phyloP scores from a whole-genome alignment of 352 stramenopile species.

The Thalassiosira ordinaria region DNA sequence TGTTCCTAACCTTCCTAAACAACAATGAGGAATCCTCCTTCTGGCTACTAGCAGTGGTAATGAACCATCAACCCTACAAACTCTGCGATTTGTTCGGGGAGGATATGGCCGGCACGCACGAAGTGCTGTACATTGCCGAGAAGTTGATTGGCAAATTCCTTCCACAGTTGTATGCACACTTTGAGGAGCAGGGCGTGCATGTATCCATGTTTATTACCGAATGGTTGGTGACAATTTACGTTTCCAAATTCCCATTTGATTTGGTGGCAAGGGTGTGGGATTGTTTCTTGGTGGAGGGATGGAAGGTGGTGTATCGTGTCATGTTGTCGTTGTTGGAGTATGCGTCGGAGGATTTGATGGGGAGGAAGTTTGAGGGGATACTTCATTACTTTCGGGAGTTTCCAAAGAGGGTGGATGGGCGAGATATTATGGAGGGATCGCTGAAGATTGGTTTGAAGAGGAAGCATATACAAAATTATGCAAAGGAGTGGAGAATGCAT shows the following conservation, averaged over 20 bases:
- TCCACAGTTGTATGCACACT: constrained; percentile 71
- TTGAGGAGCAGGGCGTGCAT: constrained; percentile 83
- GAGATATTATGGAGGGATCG: constrained; percentile 69
- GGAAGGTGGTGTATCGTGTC: constrained; percentile 96
- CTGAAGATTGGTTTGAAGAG: constrained; percentile 79
- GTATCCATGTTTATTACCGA: constrained; percentile 95
- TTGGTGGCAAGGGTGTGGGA: constrained; percentile 97
- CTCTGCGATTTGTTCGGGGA: constrained; percentile 81
- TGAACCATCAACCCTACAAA: constrained; percentile 80
- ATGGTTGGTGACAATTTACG: constrained; percentile 96
- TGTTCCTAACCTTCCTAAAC: constrained; percentile 95
- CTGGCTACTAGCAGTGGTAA: constrained; percentile 84
- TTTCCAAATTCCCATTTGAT: constrained; percentile 96
- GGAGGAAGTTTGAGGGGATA: constrained; percentile 83
- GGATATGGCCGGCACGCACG: constrained; percentile 81
- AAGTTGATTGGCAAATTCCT: constrained; percentile 80
- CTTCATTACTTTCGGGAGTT: constrained; percentile 83
- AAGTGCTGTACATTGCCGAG: constrained; percentile 84
- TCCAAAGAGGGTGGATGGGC: constrained; percentile 65
- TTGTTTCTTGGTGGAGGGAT: constrained; percentile 94
- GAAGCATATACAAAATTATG: constrained; percentile 80
- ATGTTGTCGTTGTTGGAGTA: constrained; percentile 90
- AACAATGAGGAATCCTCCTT: constrained; percentile 86
- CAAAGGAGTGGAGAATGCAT: constrained; percentile 62
- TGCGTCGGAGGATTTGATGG: constrained; percentile 64